Base-by-base conservation (phyloP, 2,329 filamentous ascomycete genomes). In the Diaporthe humulicola region DNA sequence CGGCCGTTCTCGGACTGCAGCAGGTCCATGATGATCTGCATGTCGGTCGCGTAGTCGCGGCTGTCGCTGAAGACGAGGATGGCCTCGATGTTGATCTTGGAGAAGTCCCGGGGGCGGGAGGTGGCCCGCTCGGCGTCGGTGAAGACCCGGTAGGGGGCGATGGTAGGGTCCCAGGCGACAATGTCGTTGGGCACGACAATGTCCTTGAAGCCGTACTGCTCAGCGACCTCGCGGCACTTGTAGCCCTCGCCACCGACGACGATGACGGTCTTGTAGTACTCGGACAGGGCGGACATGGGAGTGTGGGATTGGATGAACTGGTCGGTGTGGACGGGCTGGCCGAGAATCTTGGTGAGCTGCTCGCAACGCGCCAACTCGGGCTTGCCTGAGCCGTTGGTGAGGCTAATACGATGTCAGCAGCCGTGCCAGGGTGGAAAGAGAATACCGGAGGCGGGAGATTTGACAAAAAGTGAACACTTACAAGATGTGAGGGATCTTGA, bases 291-390 rank as follows among this genome's bases (percentile, higher is more conserved):
- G 75, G 92, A 92, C 93, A 95, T 95, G 78, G 93, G 93, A 5
- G 92, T 94, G 87, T 94, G 93, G 1, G 91, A 93, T 83, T 94
- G 93, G 81, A 94, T 94, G 87, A 95, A 95, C 82, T 94, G 93
- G 74, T 94, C 92, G 50, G 90, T 93, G 70, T 87, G 89, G 82
- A 94, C 90, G 70, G 91, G 91, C 79, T 88, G 88, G 74, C 89
- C 84, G 60, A 94, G 87, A 76, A 95, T 93, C 81, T 90, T 89
- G 77, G 90, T 88, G 25, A 94, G 88, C 83, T 94, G 92, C 74
- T 91, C 87, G 79, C 90, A 90, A 76, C 92, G 91, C 48, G 90
- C 87, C 73, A 85, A 82, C 83, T 94, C 93, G 30, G 90, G 90
- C 88, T 94, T 94, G 78, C 93, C 93, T 70, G 91, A 93, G 77